These are phyloP conservation scores for Plasmodium gonderi DNA, from an alignment of 169 alveolate genomes.

Conservation along the genomic window DNA sequence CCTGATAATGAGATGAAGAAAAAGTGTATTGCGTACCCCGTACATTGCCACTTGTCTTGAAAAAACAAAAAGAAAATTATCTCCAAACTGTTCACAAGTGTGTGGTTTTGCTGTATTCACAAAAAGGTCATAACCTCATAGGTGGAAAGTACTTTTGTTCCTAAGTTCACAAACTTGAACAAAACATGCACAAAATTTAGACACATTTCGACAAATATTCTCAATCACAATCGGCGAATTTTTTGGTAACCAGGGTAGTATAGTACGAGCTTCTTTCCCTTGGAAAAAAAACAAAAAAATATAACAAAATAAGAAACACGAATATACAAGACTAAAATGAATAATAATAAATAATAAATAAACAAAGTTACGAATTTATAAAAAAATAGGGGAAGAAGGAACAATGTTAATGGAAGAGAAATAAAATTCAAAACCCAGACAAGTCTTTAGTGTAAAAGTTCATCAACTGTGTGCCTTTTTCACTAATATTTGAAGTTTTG, in stretches of 20 bases:
- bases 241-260: too few species aligned
- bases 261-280: too few species aligned
- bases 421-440: conserved; percentile 19
- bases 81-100: background rate
- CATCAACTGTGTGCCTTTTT: conserved; percentile 3
- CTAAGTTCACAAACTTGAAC: background rate
- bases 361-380: too few species aligned
- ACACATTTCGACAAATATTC: too few species aligned
- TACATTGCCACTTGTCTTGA: background rate
- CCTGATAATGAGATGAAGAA: background rate
- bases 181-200: too few species aligned
- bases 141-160: background rate
- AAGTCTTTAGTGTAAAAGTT: conserved; percentile 33
- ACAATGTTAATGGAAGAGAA: background rate
- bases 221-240: too few species aligned
- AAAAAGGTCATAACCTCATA: background rate
- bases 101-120: background rate
- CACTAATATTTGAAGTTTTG: background rate
- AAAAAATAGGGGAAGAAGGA: too few species aligned
- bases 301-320: too few species aligned
- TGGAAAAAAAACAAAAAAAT: too few species aligned
- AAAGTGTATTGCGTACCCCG: background rate
- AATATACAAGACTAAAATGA: too few species aligned
- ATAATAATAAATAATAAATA: too few species aligned
- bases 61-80: background rate